phyloP scores from a whole-genome alignment of 225 moss, liverwort and hornwort genomes.

The Sphagnum contortum region DNA sequence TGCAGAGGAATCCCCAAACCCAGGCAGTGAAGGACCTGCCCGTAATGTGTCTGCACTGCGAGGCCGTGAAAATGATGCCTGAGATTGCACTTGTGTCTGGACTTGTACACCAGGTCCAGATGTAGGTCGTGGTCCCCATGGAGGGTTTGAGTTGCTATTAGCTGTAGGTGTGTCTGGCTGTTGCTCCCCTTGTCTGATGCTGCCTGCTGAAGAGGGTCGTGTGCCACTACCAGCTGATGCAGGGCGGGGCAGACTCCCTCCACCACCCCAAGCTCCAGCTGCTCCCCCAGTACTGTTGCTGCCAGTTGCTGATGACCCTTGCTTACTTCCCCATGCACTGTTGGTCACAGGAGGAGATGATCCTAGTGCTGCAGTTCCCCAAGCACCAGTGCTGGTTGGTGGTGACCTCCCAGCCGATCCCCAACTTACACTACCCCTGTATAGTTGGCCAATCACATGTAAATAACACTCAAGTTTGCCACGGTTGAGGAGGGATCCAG shows the following conservation, averaged over 20 bases:
- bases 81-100: constrained; percentile 59
- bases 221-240: too few relatives aligned
- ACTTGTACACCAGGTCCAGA: constrained; percentile 85
- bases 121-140: constrained; percentile 77
- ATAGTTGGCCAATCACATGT: not conserved
- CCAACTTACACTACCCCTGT: constrained; percentile 96
- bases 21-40: constrained; percentile 47
- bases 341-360: constrained; percentile 71
- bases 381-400: constrained; percentile 58
- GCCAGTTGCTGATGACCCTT: constrained; percentile 25
- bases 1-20: constrained; percentile 60
- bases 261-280: constrained; percentile 29
- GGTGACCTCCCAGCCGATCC: constrained; percentile 81
- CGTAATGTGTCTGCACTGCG: constrained; percentile 79
- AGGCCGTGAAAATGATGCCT: constrained; percentile 50
- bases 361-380: constrained; percentile 63
- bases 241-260: constrained; percentile 53
- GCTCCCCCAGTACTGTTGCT: constrained; percentile 32
- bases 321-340: constrained; percentile 59
- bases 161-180: constrained; percentile 19
- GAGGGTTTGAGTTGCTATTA: constrained; percentile 23
- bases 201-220: constrained; percentile 68
- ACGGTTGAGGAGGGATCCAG: too few relatives aligned
- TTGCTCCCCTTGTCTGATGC: constrained; percentile 46
- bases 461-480: too few relatives aligned